Evolutionary conservation across 2,329 filamentous ascomycete species (phyloP).

Genomic region (Hirsutella thompsonii): DNA sequence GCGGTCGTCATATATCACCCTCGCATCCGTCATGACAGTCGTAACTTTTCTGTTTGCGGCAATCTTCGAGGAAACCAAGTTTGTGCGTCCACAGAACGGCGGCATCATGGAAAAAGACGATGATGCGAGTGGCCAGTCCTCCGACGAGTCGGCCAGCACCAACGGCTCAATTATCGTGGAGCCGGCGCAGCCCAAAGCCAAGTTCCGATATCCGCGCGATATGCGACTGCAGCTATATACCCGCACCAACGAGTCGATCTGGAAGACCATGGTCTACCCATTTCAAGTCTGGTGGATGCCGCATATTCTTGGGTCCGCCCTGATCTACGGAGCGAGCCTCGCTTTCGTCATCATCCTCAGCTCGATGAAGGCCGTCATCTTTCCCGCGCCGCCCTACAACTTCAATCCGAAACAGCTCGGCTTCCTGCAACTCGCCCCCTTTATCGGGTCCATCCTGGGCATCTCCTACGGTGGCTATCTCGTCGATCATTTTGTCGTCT

Average conservation of each 20-base stretch:
- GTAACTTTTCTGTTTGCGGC: slow-evolving; percentile 7
- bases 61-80: slow-evolving; percentile 15
- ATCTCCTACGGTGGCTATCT: slow-evolving; percentile 24
- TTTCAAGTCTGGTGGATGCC: slow-evolving; percentile 16
- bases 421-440: slow-evolving; percentile 15
- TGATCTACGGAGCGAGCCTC: slow-evolving; percentile 24
- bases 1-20: slow-evolving; percentile 13
- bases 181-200: neutral
- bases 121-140: neutral
- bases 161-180: neutral
- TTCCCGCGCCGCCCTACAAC: slow-evolving; percentile 19
- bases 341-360: slow-evolving; percentile 18
- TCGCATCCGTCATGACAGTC: slow-evolving; percentile 2
- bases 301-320: slow-evolving; percentile 22
- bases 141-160: neutral
- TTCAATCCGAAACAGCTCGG: slow-evolving; percentile 14
- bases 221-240: slow-evolving; percentile 7
- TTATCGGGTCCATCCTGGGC: slow-evolving; percentile 25
- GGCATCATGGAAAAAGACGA: neutral
- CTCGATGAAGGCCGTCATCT: slow-evolving; percentile 19
- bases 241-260: slow-evolving; percentile 8
- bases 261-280: slow-evolving; percentile 8
- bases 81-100: slow-evolving; percentile 8
- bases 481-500: slow-evolving; percentile 23
- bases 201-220: neutral